Conservation (phyloP, 2,329 filamentous ascomycete genomes). For the Fusarium oligoseptatum region DNA sequence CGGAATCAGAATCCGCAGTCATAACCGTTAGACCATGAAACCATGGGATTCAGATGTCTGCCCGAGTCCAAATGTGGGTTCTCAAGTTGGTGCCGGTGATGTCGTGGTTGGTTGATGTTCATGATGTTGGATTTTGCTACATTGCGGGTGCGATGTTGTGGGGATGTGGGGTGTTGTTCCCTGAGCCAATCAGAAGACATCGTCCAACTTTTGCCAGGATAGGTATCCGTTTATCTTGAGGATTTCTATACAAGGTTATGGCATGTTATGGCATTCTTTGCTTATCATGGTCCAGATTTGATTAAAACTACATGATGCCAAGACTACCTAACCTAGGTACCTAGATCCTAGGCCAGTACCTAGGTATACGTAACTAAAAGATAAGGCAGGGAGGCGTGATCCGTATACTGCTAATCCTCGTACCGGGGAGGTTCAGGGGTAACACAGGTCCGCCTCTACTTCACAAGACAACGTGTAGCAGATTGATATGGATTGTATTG, state of each 20-base stretch:
- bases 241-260: background rate
- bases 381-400: background rate
- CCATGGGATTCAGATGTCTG: background rate
- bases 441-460: background rate
- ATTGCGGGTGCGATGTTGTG: background rate
- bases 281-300: background rate
- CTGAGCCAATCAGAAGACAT: background rate
- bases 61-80: background rate
- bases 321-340: background rate
- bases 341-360: background rate
- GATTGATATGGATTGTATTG: conserved; percentile 21
- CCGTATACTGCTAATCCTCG: background rate
- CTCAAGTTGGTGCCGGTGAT: background rate
- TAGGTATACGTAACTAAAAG: background rate
- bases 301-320: background rate
- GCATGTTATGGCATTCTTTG: background rate
- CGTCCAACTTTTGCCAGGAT: background rate
- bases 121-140: background rate
- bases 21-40: conserved; percentile 4
- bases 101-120: background rate
- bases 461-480: background rate
- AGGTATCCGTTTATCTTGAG: background rate
- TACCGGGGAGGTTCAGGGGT: background rate
- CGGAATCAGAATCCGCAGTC: conserved; percentile 3
- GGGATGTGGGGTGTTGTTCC: background rate